Evolutionary conservation across 352 stramenopile genomes (phyloP).

Genomic region (Saprolegnia diclina): DNA sequence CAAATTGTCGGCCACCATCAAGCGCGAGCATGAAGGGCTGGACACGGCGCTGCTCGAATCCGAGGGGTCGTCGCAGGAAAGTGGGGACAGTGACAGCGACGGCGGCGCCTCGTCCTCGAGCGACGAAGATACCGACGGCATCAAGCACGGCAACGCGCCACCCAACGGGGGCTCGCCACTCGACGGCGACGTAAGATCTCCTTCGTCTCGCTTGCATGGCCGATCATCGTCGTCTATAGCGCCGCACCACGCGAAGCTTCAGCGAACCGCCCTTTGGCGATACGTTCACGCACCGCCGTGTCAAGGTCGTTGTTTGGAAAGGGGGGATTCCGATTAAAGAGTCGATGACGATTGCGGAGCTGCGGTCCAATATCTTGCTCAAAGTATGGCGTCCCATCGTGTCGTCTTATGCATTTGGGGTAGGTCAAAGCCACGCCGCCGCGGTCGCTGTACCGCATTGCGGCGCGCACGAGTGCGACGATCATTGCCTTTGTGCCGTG

Average conservation of each 20-base stretch:
- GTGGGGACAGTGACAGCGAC: slow-evolving; percentile 25
- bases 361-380: slow-evolving; percentile 70
- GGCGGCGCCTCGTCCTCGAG: slow-evolving; percentile 18
- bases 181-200: background rate
- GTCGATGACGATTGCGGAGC: slow-evolving; percentile 73
- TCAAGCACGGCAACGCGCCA: background rate
- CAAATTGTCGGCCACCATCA: background rate
- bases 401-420: background rate
- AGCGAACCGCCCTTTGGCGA: slow-evolving; percentile 31
- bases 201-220: background rate
- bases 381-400: slow-evolving; percentile 40
- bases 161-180: background rate
- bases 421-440: slow-evolving; percentile 68
- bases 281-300: slow-evolving; percentile 52
- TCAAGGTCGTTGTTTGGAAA: slow-evolving; percentile 77
- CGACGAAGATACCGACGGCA: slow-evolving; percentile 8
- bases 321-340: slow-evolving; percentile 57
- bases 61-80: slow-evolving; percentile 23
- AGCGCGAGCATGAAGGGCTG: slow-evolving; percentile 4
- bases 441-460: slow-evolving; percentile 62
- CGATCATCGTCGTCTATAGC: background rate
- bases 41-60: slow-evolving; percentile 22
- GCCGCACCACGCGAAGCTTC: slow-evolving; percentile 12
- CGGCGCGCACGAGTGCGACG: slow-evolving; percentile 50
- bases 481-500: slow-evolving; percentile 58